Percentiles rank a stretch among this genome's conserved stretches.
Conservation (phyloP, 2,329 filamentous ascomycete species). For the Pseudomassariella vexata region DNA sequence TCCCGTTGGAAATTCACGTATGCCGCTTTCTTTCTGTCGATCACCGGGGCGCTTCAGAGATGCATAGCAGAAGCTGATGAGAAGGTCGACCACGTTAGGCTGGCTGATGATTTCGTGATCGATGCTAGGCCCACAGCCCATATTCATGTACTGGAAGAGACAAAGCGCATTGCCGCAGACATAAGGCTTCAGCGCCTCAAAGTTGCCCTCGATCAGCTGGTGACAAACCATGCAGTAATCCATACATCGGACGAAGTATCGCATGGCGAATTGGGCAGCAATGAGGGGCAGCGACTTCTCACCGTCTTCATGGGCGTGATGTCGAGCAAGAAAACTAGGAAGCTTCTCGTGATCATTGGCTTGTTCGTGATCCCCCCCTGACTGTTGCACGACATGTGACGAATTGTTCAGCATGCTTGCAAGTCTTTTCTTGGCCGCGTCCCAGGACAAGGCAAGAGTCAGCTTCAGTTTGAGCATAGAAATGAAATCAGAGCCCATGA, state of each 20-base stretch:
- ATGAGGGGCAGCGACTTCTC: slow-evolving; percentile 47
- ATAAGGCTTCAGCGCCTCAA: slow-evolving; percentile 69
- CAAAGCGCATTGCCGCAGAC: slow-evolving; percentile 74
- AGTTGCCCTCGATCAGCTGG: slow-evolving; percentile 54
- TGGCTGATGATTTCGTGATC: slow-evolving; percentile 79
- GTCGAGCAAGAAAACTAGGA: slow-evolving; percentile 19
- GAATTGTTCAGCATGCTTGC: slow-evolving; percentile 3
- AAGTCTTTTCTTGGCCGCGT: slow-evolving; percentile 50
- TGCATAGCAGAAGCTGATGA: slow-evolving; percentile 75
- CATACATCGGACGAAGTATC: slow-evolving; percentile 73
- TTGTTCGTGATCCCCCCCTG: not conserved
- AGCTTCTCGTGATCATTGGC: slow-evolving; percentile 10
- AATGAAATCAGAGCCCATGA: slow-evolving; percentile 62
- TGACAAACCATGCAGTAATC: slow-evolving; percentile 87
- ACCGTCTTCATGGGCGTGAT: slow-evolving; percentile 23
- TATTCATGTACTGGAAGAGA: slow-evolving; percentile 78
- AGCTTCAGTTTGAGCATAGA: slow-evolving; percentile 55
- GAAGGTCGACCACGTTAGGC: slow-evolving; percentile 76
- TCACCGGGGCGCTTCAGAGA: slow-evolving; percentile 32
- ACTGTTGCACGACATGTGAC: not conserved
- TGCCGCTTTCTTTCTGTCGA: not conserved
- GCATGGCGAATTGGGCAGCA: slow-evolving; percentile 70
- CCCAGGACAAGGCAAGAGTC: slow-evolving; percentile 54
- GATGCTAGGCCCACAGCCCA: slow-evolving; percentile 80
- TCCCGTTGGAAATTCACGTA: slow-evolving; percentile 39